Base-by-base conservation (phyloP, 768 basidiomycete genomes). In the Leccinum obscurum region DNA sequence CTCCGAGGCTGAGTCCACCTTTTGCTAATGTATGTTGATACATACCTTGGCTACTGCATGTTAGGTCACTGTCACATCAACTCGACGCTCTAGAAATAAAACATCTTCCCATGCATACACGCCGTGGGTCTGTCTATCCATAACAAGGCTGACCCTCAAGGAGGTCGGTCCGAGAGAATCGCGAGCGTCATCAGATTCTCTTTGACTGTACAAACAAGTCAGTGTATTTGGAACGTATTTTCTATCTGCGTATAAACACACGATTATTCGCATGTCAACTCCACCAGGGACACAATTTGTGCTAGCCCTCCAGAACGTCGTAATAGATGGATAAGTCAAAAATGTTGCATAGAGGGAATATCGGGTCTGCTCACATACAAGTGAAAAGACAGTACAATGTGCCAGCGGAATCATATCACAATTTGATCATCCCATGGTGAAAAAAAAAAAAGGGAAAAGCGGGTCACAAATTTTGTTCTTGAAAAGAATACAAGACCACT, bases 401-500 rank as follows among this genome's bases (percentile, higher is more conserved):
- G 22, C 32, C 28, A 26, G 41, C 52, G 30, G 57, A 51, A 55
- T 57, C 26, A 46, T 17, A 52, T 26, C 54, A 66, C 55, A 63
- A 56, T 55, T 54, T 52, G 28, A 58, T 49, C 48, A 8, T 55
- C 58, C 52, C 48, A 22, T 44, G 17, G n/a, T 1, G 11, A 44
- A 17, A 39, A 39, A 37, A 24, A 26, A 9, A 41, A 10, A 20
- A 24, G 30, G 22, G 44, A 51, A 60, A 41, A 61, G 37, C 56
- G 61, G 44, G 55, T 44, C 58, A 70, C 57, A 64, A 39, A 44
- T 32, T 30, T 56, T 37, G 52, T 32, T 8, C 49, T 41, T 41
- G 39, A 51, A n/a, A 55, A n/a, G 54, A 35, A 9, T 62, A 72
- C 58, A 64, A 59, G 32, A 48, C 53, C 44, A 61, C 32, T 50